These are phyloP conservation scores for Exophiala calicioides DNA, from an alignment of 2,329 filamentous ascomycete genomes.

Conservation along the genomic window DNA sequence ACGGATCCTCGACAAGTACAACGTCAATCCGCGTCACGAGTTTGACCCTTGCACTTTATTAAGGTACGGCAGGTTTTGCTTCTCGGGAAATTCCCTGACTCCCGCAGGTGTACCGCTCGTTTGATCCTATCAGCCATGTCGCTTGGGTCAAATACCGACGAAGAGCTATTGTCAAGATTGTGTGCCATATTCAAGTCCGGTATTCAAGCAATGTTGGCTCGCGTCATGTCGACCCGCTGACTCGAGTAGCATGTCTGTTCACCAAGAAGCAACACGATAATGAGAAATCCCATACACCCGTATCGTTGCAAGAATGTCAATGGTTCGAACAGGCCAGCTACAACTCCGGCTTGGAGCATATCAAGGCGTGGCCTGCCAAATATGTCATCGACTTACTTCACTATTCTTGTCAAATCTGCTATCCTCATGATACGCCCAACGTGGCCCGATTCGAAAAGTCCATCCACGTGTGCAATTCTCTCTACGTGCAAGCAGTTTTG, in stretches of 20 bases:
- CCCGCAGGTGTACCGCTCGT: constrained; percentile 44
- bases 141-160: constrained; percentile 30
- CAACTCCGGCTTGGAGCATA: constrained; percentile 19
- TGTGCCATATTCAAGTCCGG: constrained; percentile 25
- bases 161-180: constrained; percentile 24
- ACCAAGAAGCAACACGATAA: constrained; percentile 5
- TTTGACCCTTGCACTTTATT: constrained; percentile 66
- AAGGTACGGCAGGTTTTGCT: constrained; percentile 2
- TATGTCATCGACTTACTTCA: constrained; percentile 27
- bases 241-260: constrained; percentile 5
- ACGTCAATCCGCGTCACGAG: constrained; percentile 49
- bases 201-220: neutral
- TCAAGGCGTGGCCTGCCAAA: constrained; percentile 22
- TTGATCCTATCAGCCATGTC: constrained; percentile 49
- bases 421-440: constrained; percentile 1
- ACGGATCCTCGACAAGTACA: constrained; percentile 59
- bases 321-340: constrained; percentile 28
- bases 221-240: neutral
- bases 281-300: neutral
- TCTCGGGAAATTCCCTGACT: neutral
- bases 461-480: constrained; percentile 5
- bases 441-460: constrained; percentile 2
- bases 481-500: constrained; percentile 24
- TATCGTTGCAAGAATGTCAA: constrained; percentile 16
- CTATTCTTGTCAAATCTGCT: constrained; percentile 21